Base-by-base conservation (phyloP, 441 rosid species). In the Capsella rubella region DNA sequence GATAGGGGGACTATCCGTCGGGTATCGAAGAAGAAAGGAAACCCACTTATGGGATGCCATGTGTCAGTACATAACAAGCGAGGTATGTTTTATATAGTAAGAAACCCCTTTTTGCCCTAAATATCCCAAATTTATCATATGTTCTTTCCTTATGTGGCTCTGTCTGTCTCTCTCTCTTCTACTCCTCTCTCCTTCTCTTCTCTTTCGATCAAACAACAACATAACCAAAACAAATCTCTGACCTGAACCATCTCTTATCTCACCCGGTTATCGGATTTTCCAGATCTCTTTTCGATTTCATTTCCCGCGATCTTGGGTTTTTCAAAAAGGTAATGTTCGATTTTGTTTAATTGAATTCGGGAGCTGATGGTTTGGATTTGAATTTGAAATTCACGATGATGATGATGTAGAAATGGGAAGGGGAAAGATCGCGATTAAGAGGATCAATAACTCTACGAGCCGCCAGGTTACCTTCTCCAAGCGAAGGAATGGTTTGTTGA, bases 381-480 rank as follows among this genome's bases (percentile, higher is more conserved):
- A 34, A 34, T 34, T 34, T 34, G 37, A 34, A 42, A 60, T 46
- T 73, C 57, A 72, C 58, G 25, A 64, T 55, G 57, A 25, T 37
- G 32, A 8, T 49, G 43, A 39, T 3, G 4, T 9, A 21, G 32
- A 67, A 31, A 87, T 85, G 89, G 89, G 89, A 72, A 85, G 91
- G 77, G 89, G 91, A 35, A 85, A 87, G 82, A 87, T 87, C 53
- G 89, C 76, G 79, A 87, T 85, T 16, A 78, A 87, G 81, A 83
- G 91, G 72, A 85, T 85, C 25, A 86, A 84, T n/a, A 84, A 87
- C 73, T 80, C 88, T 3, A 82, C 89, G 54, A 87, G 87, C 69
- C 79, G 91, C 64, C 91, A 87, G 67, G 91, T 85, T 49, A 87
- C 91, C 21, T 87, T 87, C 74, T 87, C 88, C 0, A 87, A 87